Evolutionary conservation across 1,284 basidiomycete species (phyloP).

Genomic region (Irpex sp.): DNA sequence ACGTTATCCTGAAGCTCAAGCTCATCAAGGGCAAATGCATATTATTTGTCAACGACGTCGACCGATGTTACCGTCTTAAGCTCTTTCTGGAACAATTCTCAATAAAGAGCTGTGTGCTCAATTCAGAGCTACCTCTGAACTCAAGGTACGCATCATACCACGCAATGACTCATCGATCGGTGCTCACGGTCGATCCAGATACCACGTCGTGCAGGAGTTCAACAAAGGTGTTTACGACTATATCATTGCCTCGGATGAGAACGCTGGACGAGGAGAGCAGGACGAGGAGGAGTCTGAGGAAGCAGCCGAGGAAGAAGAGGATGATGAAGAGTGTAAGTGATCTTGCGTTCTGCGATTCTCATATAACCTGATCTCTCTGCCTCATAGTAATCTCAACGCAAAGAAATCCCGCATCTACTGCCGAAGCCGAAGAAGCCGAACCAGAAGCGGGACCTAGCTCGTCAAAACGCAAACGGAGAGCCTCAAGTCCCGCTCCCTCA

Average conservation of each 20-base stretch:
- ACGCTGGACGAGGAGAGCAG: slow-evolving; percentile 50
- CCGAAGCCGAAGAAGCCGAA: slow-evolving; percentile 13
- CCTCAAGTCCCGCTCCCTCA: slow-evolving; percentile 6
- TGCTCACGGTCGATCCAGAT: slow-evolving; percentile 43
- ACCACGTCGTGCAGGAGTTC: slow-evolving; percentile 98
- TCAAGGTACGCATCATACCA: slow-evolving; percentile 54
- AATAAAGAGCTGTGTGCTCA: slow-evolving; percentile 94
- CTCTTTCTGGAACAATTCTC: slow-evolving; percentile 98
- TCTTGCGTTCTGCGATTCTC: not conserved
- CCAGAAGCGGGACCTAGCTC: slow-evolving; percentile 17
- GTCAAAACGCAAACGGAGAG: slow-evolving; percentile 18
- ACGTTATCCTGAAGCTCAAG: slow-evolving; percentile 93
- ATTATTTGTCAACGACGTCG: slow-evolving; percentile 96
- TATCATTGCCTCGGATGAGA: slow-evolving; percentile 97
- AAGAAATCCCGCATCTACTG: slow-evolving; percentile 32
- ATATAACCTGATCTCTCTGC: not conserved
- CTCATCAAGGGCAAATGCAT: slow-evolving; percentile 96
- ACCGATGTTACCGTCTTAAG: slow-evolving; percentile 92
- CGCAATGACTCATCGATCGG: slow-evolving; percentile 2
- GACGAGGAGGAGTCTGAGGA: slow-evolving; percentile 43
- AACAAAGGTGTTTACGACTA: slow-evolving; percentile 99
- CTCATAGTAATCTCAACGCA: slow-evolving; percentile 52
- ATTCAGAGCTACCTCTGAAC: slow-evolving; percentile 94
- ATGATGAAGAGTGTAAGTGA: slow-evolving; percentile 41
- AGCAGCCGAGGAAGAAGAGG: slow-evolving; percentile 32